Conservation (phyloP, 148 eudicot species). For the Nepenthes mirabilis region DNA sequence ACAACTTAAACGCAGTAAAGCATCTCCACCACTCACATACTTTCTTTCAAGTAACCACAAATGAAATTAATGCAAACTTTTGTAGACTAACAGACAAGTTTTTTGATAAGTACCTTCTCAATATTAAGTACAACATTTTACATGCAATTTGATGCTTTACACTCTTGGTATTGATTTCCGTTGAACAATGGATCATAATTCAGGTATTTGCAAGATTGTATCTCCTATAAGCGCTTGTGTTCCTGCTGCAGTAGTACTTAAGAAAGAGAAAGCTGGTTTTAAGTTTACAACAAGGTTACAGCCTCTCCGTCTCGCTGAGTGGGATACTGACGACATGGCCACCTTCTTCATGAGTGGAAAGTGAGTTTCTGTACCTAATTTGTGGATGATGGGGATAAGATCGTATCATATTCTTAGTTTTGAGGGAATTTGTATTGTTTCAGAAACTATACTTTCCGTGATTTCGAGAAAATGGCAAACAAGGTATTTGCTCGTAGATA, state of each 20-base stretch:
- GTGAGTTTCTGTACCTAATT: constrained; percentile 24
- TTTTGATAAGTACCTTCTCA: too few relatives aligned
- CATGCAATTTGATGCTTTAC: too few relatives aligned
- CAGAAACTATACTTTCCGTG: constrained; percentile 91
- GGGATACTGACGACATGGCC: constrained; percentile 91
- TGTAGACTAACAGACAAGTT: too few relatives aligned
- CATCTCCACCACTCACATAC: too few relatives aligned
- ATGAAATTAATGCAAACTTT: too few relatives aligned
- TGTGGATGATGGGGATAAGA: constrained; percentile 2
- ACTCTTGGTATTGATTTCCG: background rate
- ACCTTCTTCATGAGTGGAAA: constrained; percentile 97
- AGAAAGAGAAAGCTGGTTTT: constrained; percentile 82
- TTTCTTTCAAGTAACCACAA: too few relatives aligned
- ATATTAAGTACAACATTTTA: too few relatives aligned
- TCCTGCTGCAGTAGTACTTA: constrained; percentile 88
- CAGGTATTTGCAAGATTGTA: constrained; percentile 94
- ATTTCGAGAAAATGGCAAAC: constrained; percentile 98
- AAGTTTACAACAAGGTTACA: constrained; percentile 93
- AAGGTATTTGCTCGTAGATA: constrained; percentile 87
- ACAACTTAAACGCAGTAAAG: too few relatives aligned
- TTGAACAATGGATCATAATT: background rate
- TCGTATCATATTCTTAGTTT: constrained; percentile 7
- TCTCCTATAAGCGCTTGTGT: constrained; percentile 79
- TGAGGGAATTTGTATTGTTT: constrained; percentile 13
- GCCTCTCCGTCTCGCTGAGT: constrained; percentile 93